phyloP scores from a whole-genome alignment of 306 rosid genomes.

The Sindora glabra region DNA sequence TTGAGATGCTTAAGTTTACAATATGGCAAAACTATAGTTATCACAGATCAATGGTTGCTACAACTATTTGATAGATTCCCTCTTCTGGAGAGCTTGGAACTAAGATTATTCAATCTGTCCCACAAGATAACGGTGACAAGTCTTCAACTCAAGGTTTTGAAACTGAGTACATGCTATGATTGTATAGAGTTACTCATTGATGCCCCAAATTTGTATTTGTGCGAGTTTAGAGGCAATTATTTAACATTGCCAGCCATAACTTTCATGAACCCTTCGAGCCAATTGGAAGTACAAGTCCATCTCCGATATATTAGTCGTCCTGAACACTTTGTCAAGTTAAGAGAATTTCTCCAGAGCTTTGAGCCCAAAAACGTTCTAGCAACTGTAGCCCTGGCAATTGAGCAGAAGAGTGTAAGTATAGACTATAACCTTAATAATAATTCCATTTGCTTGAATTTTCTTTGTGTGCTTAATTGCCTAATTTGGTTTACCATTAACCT shows the following conservation, averaged over 20 bases:
- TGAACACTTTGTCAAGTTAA: neutral
- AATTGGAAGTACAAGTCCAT: neutral
- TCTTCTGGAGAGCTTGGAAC: constrained; percentile 19
- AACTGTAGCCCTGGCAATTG: neutral
- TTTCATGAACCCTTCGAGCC: constrained; percentile 9
- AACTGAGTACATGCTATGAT: neutral
- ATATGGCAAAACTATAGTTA: neutral
- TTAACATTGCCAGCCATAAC: neutral
- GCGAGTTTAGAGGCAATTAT: neutral
- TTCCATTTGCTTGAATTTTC: neutral
- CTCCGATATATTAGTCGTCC: neutral
- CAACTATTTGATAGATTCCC: constrained; percentile 6
- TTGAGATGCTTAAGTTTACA: neutral
- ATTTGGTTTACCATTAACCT: too few species aligned
- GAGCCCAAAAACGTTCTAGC: constrained; percentile 10
- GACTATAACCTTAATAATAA: neutral
- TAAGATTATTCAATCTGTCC: constrained; percentile 2
- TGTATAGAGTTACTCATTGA: constrained; percentile 14
- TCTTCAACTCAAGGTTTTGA: constrained; percentile 4
- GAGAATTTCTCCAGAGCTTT: constrained; percentile 10
- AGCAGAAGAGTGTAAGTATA: neutral
- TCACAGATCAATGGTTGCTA: constrained; percentile 12
- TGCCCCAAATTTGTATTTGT: constrained; percentile 14
- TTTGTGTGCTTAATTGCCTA: neutral
- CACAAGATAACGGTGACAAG: constrained; percentile 20